These are phyloP conservation scores for Penstemon barbatus DNA, from an alignment of 257 asterid species.

Conservation along the genomic window DNA sequence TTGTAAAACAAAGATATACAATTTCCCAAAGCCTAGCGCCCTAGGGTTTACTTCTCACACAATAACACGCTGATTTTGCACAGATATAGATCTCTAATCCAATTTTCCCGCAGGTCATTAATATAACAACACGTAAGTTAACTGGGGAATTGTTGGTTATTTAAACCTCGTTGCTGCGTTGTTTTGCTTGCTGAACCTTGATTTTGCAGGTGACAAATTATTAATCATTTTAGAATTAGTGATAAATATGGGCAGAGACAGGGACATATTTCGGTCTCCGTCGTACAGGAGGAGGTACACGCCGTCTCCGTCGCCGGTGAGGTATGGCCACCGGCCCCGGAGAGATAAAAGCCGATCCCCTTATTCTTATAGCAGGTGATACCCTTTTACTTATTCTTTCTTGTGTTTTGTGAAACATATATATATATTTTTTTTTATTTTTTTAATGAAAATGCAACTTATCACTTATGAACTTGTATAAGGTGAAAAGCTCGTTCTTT, in stretches of 20 bases:
- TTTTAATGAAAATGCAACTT: too few relatives aligned
- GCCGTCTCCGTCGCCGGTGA: conserved; percentile 86
- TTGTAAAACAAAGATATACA: conserved; percentile 12
- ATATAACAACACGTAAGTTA: conserved; percentile 4
- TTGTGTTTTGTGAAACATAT: conserved; percentile 4
- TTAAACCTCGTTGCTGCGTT: too few relatives aligned
- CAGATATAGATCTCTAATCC: conserved; percentile 23
- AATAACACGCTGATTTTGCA: conserved; percentile 22
- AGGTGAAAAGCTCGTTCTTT: conserved; percentile 3
- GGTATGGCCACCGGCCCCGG: conserved; percentile 78
- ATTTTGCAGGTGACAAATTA: conserved; percentile 34
- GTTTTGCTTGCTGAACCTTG: not conserved
- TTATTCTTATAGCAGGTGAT: conserved; percentile 89
- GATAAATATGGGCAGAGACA: conserved; percentile 67
- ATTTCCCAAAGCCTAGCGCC: conserved; percentile 9
- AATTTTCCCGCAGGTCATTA: conserved; percentile 22
- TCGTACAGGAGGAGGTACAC: conserved; percentile 73
- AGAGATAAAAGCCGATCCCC: conserved; percentile 90
- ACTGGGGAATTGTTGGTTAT: not conserved
- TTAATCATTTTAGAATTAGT: conserved; percentile 12
- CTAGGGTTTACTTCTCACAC: conserved; percentile 39
- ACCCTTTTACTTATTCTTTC: conserved; percentile 59
- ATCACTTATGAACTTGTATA: not conserved
- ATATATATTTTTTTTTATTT: too few relatives aligned
- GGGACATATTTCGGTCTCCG: conserved; percentile 88